Base-by-base conservation (phyloP, 768 basidiomycete species). In the Boletus rubescentipes region DNA sequence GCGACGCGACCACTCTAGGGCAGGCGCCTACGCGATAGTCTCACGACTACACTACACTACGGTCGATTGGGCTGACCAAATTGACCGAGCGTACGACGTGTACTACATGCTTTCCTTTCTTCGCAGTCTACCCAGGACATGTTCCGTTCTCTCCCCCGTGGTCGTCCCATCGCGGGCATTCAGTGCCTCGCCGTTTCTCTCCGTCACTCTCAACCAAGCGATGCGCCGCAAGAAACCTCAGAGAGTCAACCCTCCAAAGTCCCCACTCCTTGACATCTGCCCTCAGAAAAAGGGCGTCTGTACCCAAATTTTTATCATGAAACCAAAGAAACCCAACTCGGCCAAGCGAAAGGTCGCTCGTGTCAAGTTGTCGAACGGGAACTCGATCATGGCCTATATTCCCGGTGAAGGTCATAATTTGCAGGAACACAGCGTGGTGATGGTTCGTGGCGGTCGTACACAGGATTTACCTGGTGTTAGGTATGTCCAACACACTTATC, bases 401-500 rank as follows among this genome's bases (percentile, higher is more conserved):
- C 91, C 89, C 41, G 97, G 97, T 62, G 97, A 98, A 67, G 97
- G 97, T 1, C 96, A 98, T 70, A 98, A 97, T 67, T 72, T 98
- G 64, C 97, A 98, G 74, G 97, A 98, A 69, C 97, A 99, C 66
- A 89, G 88, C 72, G 96, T 98, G 5, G 94, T 98, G 2, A 72
- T 98, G 40, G 83, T 98, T n/a, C 77, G 95, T 63, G 97, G 97
- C 5, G 97, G 97, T 14, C 83, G 93, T 74, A 88, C 93, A 2
- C 95, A 98, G 77, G 97, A 99, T 86, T 79, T 98, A 70, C 96
- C 96, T 35, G 95, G 97, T 81, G 91, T 98, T 29, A 85, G 91
- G 97, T 97, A 61, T 47, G 83, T 72, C 21, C 18, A 12, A 29
- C 40, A n/a, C 18, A 29, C 40, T n/a, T 38, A 11, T 51, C 35